Evolutionary conservation across 1,284 basidiomycete species (phyloP), one percentile per base, ranked within the genome.

Genomic region (Cystobasidiaceae sp.): DNA sequence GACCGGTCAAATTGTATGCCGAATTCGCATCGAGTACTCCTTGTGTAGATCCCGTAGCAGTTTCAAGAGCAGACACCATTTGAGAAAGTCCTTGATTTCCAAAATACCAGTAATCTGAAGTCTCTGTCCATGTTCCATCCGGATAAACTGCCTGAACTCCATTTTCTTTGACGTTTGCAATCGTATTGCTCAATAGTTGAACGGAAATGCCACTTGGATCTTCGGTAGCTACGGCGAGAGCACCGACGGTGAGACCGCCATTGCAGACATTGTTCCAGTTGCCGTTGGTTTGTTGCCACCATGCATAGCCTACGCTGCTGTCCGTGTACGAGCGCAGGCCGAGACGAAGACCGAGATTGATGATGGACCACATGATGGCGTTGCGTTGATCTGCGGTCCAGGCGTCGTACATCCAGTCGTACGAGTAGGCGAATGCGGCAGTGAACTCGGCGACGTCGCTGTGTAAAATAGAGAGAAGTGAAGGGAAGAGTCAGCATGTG

Each of bases 231-330:
- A 99, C 91, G 49, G 94, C 93, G 50, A 99, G 85, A 0, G 96
- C 84, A 59, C 84, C 96, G 74, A 97, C 78, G 27, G 89, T 89
- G 70, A 98, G 80, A 69, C 94, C 94, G 63, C 85, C 85, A 77
- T 97, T 98, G 81, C 87, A 93, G 69, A 97, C 79, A 75, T 94
- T 97, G 78, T 97, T 97, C 93, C 93, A 97, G 81, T 97, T 97
- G 49, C 94, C 82, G 73, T 81, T 78, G 23, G 74, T 71, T 17
- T 66, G 48, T 34, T 71, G 68, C 77, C 77, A 80, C 79, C 79
- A 80, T 3, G 69, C 72, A 45, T 72, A 71, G 43, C 39, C 41
- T n/a, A 39, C 37, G 2, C 62, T 43, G 27, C 44, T 41, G 27
- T 56, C n/a, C 15, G 72, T 68, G 70, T 76, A 77, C 50, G 73